Evolutionary conservation across 805 yeast genomes (phyloP).

Genomic region (Lachancea nothofagi): DNA sequence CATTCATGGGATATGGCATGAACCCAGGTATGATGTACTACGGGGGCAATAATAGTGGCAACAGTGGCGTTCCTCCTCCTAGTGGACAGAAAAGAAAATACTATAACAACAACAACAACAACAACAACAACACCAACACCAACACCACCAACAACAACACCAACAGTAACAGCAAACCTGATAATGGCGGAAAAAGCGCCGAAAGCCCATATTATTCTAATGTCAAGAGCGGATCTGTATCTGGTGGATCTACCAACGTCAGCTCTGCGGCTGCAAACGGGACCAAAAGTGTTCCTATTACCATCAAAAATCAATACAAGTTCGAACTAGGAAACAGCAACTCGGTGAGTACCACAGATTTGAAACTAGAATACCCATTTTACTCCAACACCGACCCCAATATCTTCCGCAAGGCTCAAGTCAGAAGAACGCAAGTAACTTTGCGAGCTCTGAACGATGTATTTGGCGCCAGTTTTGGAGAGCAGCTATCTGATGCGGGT

Average conservation of each 20-base stretch:
- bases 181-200: conserved; percentile 10
- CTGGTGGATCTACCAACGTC: conserved; percentile 5
- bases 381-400: conserved; percentile 29
- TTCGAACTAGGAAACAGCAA: conserved; percentile 12
- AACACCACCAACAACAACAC: no score
- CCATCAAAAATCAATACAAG: conserved; percentile 12
- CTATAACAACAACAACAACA: conserved; percentile 6
- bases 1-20: conserved; percentile 16
- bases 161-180: no score
- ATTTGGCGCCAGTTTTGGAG: conserved; percentile 1
- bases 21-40: conserved; percentile 28
- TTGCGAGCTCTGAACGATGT: conserved; percentile 6
- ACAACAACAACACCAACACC: no score
- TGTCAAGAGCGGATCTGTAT: conserved; percentile 1
- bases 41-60: conserved; percentile 5
- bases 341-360: conserved; percentile 10
- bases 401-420: conserved; percentile 30
- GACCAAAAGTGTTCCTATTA: conserved; percentile 7
- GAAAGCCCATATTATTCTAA: conserved; percentile 7
- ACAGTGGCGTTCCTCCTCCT: conserved; percentile 8
- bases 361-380: conserved; percentile 25
- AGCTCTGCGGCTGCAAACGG: conserved; percentile 2
- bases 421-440: conserved; percentile 21
- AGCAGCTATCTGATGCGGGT: neutral
- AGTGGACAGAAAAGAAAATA: conserved; percentile 9